Evolutionary conservation across 768 basidiomycete genomes (phyloP), one percentile per base, ranked within the genome.

Genomic region (Xerocomus potaroensis): DNA sequence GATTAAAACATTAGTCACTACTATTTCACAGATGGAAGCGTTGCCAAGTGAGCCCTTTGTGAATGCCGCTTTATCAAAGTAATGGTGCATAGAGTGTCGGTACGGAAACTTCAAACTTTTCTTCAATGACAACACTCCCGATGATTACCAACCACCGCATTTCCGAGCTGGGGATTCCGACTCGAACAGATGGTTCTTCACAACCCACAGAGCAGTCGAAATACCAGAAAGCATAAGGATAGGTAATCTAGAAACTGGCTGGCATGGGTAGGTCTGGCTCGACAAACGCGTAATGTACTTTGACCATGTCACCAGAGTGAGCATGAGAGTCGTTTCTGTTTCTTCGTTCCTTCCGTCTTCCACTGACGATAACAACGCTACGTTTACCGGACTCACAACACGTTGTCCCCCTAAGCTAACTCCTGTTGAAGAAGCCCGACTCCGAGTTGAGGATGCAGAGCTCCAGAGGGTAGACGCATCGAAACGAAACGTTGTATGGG

Each of bases 51-150:
- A 39, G 80, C 68, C 8, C 16, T 51, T 8, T 38, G 32, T 18
- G 9, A 43, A 18, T 44, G 3, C 18, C 51, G 27, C 43, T 16
- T 5, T 37, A 43, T 44, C 22, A n/a, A 11, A 36, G 15, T 50
- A 19, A 41, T 31, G 33, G 27, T 31, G 16, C 15, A n/a, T 58
- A 88, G 89, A 81, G 56, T 83, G 82, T 38, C 84, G 91, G 27
- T 93, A 76, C 58, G 87, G 90, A n/a, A 88, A 84, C 18, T 89
- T 93, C 72, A 93, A 94, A 61, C 66, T 90, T 10, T 90, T 85
- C 61, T 93, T 91, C 62, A 85, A 84, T 12, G 82, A 88, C 38
- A 73, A 79, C 18, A 83, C 89, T 11, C 91, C 91, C 0, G 69
- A 73, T 8, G 83, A 91, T 41, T 94, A 94, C 57, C 87, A 94